Evolutionary conservation across 352 stramenopile species (phyloP).

Genomic region (Globisporangium radiosum): DNA sequence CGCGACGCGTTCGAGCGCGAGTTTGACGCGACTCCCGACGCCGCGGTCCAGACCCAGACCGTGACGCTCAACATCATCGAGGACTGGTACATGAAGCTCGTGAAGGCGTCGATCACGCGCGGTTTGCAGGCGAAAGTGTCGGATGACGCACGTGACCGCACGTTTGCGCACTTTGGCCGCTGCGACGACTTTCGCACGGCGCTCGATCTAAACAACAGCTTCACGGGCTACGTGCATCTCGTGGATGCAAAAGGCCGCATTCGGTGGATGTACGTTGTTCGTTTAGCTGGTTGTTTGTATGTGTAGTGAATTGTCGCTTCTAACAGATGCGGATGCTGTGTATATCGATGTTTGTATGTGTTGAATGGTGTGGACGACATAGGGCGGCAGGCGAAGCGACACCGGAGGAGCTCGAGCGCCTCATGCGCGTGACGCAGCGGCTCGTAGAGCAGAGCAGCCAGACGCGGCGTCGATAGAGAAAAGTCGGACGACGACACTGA

Average conservation of each 20-base stretch:
- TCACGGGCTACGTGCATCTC: conserved; percentile 80
- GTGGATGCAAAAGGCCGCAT: conserved; percentile 76
- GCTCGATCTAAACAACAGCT: conserved; percentile 81
- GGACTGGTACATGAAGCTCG: conserved; percentile 87
- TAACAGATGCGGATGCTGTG: background rate
- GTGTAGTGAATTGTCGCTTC: background rate
- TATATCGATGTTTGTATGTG: background rate
- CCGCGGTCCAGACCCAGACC: conserved; percentile 34
- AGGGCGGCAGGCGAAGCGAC: conserved; percentile 63
- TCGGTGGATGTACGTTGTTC: conserved; percentile 72
- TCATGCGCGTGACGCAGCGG: conserved; percentile 54
- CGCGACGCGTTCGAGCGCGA: conserved; percentile 48
- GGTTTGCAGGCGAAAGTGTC: conserved; percentile 54
- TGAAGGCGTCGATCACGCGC: conserved; percentile 56
- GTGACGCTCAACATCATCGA: conserved; percentile 81
- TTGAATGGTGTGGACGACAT: background rate
- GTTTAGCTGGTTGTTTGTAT: background rate
- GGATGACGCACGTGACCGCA: conserved; percentile 34
- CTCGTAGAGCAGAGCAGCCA: conserved; percentile 47
- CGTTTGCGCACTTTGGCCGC: conserved; percentile 67
- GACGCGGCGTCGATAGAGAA: conserved; percentile 21
- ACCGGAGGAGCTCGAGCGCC: conserved; percentile 45
- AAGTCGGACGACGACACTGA: too few relatives aligned
- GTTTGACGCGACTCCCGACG: conserved; percentile 16
- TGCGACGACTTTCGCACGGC: conserved; percentile 77